phyloP scores from a whole-genome alignment of 768 basidiomycete species.

The Tulasnella sp. region DNA sequence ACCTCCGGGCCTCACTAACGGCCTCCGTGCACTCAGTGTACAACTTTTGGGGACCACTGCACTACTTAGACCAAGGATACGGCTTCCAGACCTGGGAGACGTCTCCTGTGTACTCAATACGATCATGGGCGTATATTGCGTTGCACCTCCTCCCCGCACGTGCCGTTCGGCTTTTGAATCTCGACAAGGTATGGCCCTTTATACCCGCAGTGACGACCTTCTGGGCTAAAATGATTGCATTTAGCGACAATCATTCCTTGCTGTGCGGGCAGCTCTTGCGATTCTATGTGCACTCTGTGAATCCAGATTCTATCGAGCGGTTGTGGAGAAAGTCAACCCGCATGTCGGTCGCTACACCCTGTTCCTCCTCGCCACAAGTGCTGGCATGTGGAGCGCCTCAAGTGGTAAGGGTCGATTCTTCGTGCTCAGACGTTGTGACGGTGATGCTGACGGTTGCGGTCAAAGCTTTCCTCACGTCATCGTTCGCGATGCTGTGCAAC shows the following conservation, averaged over 20 bases:
- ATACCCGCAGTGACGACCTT: background rate
- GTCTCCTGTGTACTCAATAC: constrained; percentile 85
- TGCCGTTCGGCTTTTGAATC: constrained; percentile 42
- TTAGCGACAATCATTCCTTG: constrained; percentile 88
- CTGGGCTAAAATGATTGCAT: background rate
- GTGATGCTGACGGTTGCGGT: background rate
- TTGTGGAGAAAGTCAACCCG: constrained; percentile 81
- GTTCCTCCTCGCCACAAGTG: constrained; percentile 79
- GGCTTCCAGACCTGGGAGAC: constrained; percentile 99
- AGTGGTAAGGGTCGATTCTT: constrained; percentile 57
- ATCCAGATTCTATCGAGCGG: constrained; percentile 77
- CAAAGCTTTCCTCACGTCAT: constrained; percentile 89
- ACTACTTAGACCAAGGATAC: constrained; percentile 81
- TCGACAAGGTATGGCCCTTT: constrained; percentile 66
- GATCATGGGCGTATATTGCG: constrained; percentile 93
- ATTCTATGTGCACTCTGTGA: constrained; percentile 76
- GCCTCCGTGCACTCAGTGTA: constrained; percentile 62
- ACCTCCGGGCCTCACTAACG: constrained; percentile 4
- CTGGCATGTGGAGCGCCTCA: constrained; percentile 95
- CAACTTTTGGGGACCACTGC: constrained; percentile 99
- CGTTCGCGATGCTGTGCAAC: constrained; percentile 91
- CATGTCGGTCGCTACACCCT: constrained; percentile 92
- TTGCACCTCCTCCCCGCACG: constrained; percentile 73
- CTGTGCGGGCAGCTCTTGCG: constrained; percentile 78
- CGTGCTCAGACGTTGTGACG: background rate